Conservation (phyloP, 352 stramenopile species). For the Lagenidium sp. region DNA sequence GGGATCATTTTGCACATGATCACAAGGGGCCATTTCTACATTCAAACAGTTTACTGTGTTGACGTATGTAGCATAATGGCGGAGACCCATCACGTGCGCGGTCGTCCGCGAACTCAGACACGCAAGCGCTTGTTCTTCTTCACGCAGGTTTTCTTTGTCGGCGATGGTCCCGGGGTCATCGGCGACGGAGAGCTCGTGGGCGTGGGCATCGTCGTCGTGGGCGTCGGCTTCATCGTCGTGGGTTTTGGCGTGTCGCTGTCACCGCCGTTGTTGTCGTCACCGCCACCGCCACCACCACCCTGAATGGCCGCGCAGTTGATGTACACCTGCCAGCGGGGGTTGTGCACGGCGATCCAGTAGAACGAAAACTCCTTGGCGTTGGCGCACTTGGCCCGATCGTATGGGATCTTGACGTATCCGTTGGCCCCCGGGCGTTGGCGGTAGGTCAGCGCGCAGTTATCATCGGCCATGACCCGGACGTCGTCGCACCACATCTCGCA, state of each 20-base stretch:
- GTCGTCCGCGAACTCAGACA: no score
- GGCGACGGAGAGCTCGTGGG: no score
- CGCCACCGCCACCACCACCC: background rate
- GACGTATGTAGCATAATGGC: no score
- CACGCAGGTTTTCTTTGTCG: no score
- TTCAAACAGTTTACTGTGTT: no score
- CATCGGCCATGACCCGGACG: slow-evolving; percentile 25
- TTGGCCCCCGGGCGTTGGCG: slow-evolving; percentile 10
- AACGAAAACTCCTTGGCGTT: slow-evolving; percentile 20
- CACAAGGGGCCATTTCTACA: no score
- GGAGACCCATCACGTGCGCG: no score
- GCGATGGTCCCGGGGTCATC: no score
- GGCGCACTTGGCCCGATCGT: slow-evolving; percentile 21
- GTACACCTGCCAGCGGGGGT: slow-evolving; percentile 30
- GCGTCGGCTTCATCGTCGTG: background rate
- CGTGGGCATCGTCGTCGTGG: background rate
- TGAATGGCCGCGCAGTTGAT: slow-evolving; percentile 26
- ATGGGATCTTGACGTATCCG: slow-evolving; percentile 18
- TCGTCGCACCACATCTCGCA: slow-evolving; percentile 39
- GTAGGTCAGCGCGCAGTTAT: slow-evolving; percentile 21
- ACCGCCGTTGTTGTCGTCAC: background rate
- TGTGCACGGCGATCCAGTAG: slow-evolving; percentile 31
- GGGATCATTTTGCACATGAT: no score
- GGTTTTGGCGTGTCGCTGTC: background rate
- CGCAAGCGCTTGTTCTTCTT: no score